Percentiles rank a stretch among this genome's conserved stretches.
Evolutionary conservation across 805 yeast genomes (phyloP).

Genomic region (Cyberlindnera meyerae): DNA sequence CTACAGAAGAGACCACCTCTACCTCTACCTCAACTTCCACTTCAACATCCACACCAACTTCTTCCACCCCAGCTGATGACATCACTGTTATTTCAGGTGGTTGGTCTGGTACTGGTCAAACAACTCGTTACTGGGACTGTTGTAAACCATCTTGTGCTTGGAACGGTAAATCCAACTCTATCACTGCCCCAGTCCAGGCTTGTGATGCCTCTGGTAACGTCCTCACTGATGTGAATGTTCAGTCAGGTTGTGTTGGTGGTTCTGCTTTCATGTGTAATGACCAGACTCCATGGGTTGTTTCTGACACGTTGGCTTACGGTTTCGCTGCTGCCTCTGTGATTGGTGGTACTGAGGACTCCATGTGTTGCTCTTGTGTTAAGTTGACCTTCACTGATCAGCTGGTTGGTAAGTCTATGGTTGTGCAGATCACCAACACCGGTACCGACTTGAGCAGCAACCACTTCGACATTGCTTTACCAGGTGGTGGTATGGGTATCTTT

Average conservation of each 20-base stretch:
- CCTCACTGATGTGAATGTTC: conserved; percentile 7
- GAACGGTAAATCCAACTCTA: conserved; percentile 9
- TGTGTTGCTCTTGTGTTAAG: conserved; percentile 15
- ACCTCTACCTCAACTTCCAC: too few species aligned
- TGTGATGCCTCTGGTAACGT: conserved; percentile 14
- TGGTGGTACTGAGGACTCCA: conserved; percentile 11
- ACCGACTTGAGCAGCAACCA: conserved; percentile 11
- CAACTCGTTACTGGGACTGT: conserved; percentile 15
- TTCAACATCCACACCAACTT: too few species aligned
- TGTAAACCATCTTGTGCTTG: conserved; percentile 14
- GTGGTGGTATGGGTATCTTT: conserved; percentile 13
- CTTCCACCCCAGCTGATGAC: too few species aligned
- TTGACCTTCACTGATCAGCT: conserved; percentile 10
- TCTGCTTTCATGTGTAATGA: conserved; percentile 14
- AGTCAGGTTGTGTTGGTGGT: conserved; percentile 14
- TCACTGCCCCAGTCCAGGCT: conserved; percentile 8
- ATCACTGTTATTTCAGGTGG: conserved; percentile 5
- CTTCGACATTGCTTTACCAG: conserved; percentile 15
- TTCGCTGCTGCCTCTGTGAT: conserved; percentile 14
- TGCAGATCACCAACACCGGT: conserved; percentile 16
- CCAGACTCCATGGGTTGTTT: conserved; percentile 12
- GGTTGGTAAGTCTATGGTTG: conserved; percentile 10
- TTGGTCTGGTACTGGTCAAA: conserved; percentile 12
- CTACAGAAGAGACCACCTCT: too few species aligned
- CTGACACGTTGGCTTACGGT: conserved; percentile 12